Percentiles rank a stretch among this genome's conserved stretches.
These are phyloP conservation scores for Coniochaeta sp. DNA, from an alignment of 2,329 filamentous ascomycete species.

Conservation along the genomic window DNA sequence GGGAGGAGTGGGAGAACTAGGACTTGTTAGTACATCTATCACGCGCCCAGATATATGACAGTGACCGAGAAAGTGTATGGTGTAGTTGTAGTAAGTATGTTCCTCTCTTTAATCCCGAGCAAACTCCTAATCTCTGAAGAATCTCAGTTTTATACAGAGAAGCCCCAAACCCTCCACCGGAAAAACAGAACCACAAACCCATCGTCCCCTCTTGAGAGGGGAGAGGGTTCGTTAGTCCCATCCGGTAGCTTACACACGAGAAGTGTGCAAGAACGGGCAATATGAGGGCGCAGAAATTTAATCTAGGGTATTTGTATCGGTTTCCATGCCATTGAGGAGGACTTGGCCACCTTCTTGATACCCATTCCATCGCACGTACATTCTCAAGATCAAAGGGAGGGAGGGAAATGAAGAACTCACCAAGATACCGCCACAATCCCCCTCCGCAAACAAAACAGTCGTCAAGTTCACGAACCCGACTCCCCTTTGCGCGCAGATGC, in stretches of 20 bases:
- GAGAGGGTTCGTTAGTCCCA: slow-evolving; percentile 20
- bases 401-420: slow-evolving; percentile 28
- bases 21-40: background rate
- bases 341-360: slow-evolving; percentile 58
- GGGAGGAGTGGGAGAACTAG: background rate
- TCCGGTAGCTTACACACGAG: slow-evolving; percentile 15
- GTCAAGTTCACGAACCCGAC: slow-evolving; percentile 76
- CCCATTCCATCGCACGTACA: slow-evolving; percentile 22
- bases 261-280: slow-evolving; percentile 19
- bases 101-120: slow-evolving; percentile 42
- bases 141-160: slow-evolving; percentile 39
- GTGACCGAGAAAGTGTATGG: no score
- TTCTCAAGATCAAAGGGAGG: background rate
- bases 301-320: slow-evolving; percentile 66
- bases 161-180: slow-evolving; percentile 10
- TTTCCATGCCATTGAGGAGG: slow-evolving; percentile 49
- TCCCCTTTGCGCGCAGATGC: slow-evolving; percentile 57
- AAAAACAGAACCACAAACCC: slow-evolving; percentile 8
- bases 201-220: slow-evolving; percentile 20
- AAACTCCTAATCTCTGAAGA: slow-evolving; percentile 40
- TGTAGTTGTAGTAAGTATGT: slow-evolving; percentile 25
- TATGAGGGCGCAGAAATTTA: slow-evolving; percentile 25
- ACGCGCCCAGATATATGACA: background rate
- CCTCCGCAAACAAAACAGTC: slow-evolving; percentile 63
- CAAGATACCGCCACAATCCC: slow-evolving; percentile 50